Evolutionary conservation across 176 grass and related monocot species (phyloP).

Genomic region (Eleusine indica): DNA sequence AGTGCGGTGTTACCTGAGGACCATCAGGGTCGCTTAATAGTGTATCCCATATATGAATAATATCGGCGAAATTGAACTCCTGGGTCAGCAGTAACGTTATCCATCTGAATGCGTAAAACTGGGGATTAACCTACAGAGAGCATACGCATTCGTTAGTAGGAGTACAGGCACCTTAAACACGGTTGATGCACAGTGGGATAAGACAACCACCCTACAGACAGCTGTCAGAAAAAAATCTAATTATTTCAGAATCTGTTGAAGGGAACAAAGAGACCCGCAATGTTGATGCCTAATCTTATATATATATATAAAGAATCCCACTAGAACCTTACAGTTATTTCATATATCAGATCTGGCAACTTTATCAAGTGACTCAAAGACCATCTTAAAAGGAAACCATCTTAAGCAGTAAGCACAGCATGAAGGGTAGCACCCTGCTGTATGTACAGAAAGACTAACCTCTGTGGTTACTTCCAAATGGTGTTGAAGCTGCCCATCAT

Average conservation of each 20-base stretch:
- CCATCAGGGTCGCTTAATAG: conserved; percentile 79
- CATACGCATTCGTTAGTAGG: conserved; percentile 22
- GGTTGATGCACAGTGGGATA: background rate
- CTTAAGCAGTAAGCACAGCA: conserved; percentile 8
- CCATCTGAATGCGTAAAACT: conserved; percentile 95
- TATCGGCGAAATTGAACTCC: conserved; percentile 93
- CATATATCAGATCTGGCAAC: too few species aligned
- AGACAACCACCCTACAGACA: background rate
- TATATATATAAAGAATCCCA: background rate
- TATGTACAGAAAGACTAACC: conserved; percentile 44
- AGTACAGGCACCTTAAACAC: background rate
- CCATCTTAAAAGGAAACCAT: background rate
- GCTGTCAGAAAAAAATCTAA: background rate
- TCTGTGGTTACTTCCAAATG: conserved; percentile 84
- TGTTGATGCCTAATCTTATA: background rate
- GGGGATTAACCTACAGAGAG: conserved; percentile 78
- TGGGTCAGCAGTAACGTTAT: conserved; percentile 84
- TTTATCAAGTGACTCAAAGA: too few species aligned
- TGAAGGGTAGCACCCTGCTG: background rate
- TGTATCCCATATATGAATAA: conserved; percentile 91
- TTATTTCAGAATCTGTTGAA: background rate
- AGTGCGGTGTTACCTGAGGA: conserved; percentile 59
- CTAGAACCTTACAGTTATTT: too few species aligned
- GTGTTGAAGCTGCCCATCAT: conserved; percentile 72
- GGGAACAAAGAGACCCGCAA: background rate